Base-by-base conservation (phyloP, 768 basidiomycete genomes). In the Solioccasus polychromus region DNA sequence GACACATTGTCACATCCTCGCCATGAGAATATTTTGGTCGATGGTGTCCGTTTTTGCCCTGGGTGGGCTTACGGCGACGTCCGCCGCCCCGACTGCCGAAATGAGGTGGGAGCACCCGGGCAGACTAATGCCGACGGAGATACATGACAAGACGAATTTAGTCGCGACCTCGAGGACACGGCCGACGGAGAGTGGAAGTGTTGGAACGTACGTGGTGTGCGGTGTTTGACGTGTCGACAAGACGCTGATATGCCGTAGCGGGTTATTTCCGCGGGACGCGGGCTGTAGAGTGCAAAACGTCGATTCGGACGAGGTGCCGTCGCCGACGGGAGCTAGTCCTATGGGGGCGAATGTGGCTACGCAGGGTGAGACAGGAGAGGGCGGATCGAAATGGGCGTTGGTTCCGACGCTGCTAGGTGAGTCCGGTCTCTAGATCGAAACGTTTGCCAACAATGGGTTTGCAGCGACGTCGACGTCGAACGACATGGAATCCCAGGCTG, bases 121-220 rank as follows among this genome's bases (percentile, higher is more conserved):
- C n/a, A 39, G 35, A 35, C 50, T 45, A 45, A 48, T 18, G 35
- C 43, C 60, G 34, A 59, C 50, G 47, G 52, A 39, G 30, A 37
- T 41, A 34, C 24, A 39, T 22, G 37, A 44, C 38, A 7, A 8
- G 32, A 39, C 42, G 20, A 26, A 50, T 52, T 31, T 56, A 42
- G 44, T 29, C 10, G n/a, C n/a, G n/a, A 30, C 44, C 32, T 36
- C 32, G 34, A 28, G 35, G 14, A 23, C 25, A 32, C 25, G 40
- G 36, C 42, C 53, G 36, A 41, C 48, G 35, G 39, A 22, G 30
- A 24, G 46, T 10, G 47, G 29, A 35, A 19, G 17, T 11, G 18
- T 22, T 14, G 20, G 15, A 44, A 26, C 32, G 57, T 59, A 52
- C 34, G 54, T 60, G 48, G 39, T 35, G 22, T 34, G 28, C 22